Base-by-base conservation (phyloP, 208 protist genomes). In the Crithidia expoeki region DNA sequence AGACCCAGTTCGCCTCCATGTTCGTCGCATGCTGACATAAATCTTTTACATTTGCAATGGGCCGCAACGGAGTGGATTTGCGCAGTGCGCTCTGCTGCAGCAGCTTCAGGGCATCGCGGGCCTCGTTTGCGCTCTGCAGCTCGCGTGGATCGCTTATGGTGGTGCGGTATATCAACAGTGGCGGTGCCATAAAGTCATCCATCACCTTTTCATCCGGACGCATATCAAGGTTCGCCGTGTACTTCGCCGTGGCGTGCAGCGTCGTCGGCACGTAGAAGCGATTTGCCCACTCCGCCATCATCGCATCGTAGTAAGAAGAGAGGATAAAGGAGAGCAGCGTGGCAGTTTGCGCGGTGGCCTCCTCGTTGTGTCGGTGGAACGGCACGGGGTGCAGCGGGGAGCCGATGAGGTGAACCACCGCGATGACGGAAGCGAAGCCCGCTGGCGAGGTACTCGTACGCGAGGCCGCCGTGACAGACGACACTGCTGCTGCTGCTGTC, bases 261-360 rank as follows among this genome's bases (percentile, higher is more conserved):
- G 80, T 53, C 25, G 72, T 83, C 2, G 85, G 81, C 68, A 94
- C 79, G 73, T 92, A 96, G 68, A 94, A 92, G 62, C 81, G 92
- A 64, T 94, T 94, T 1, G 82, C 76, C 89, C 92, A 96, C 74
- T 96, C 92, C 10, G 75, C 72, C 23, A 88, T 85, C 92, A 96
- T 94, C 19, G 78, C 73, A 25, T 93, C 84, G 68, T 91, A 82
- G 81, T 96, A 84, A 7, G 87, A 83, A n/a, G 89, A 92, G 46
- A 96, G 47, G 57, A 94, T 84, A 12, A 73, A 83, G 28, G 92
- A 92, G n/a, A 94, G 75, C 53, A 88, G 86, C 33, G 55, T 74
- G 10, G 92, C 83, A 17, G 84, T 88, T 33, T 94, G 88, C 59
- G 90, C 81, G 27, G 81, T 71, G 12, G 79, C 76, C 61, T 92